A percentile compares a stretch with the other conserved stretches of the same genome.
Evolutionary conservation across 768 basidiomycete species (phyloP).

Genomic region (Mycena galericulata): DNA sequence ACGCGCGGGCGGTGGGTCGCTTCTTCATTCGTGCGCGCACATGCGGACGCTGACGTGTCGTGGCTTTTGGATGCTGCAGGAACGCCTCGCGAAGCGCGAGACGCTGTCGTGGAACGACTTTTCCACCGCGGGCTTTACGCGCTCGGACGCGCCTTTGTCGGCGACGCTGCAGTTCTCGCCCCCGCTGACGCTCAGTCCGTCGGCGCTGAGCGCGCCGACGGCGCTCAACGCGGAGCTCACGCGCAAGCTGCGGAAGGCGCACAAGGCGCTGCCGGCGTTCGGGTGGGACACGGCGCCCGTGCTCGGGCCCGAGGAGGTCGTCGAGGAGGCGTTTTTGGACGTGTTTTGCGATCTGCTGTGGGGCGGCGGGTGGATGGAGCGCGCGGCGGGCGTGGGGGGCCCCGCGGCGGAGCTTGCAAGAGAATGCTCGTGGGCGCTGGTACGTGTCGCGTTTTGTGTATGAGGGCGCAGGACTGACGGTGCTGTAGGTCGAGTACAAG

Average conservation of each 20-base stretch:
- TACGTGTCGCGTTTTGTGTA: constrained; percentile 52
- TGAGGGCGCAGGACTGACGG: background rate
- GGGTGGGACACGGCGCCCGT: constrained; percentile 94
- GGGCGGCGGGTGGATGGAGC: constrained; percentile 88
- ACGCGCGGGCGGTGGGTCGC: constrained; percentile 71
- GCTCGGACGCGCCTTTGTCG: constrained; percentile 79
- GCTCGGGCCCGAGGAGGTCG: constrained; percentile 78
- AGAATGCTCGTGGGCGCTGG: constrained; percentile 94
- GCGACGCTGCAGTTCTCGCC: constrained; percentile 86
- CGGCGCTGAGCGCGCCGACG: constrained; percentile 64
- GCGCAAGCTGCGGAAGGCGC: constrained; percentile 86
- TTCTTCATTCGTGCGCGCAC: constrained; percentile 4
- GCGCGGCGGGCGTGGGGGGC: constrained; percentile 73
- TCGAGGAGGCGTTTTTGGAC: constrained; percentile 93
- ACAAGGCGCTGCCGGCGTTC: constrained; percentile 86
- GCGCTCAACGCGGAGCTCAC: constrained; percentile 77
- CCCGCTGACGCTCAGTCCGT: constrained; percentile 46
- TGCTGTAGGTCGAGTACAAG: constrained; percentile 85
- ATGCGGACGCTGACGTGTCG: constrained; percentile 12
- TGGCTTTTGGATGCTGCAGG: constrained; percentile 60
- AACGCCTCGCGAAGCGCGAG: constrained; percentile 77
- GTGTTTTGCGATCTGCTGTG: constrained; percentile 87
- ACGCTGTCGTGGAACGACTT: constrained; percentile 95
- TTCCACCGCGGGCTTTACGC: constrained; percentile 83
- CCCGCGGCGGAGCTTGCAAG: constrained; percentile 57